A percentile compares a stretch with the other conserved stretches of the same genome.
phyloP scores from a whole-genome alignment of 2,329 filamentous ascomycete genomes.

The Colletotrichum liaoningense region DNA sequence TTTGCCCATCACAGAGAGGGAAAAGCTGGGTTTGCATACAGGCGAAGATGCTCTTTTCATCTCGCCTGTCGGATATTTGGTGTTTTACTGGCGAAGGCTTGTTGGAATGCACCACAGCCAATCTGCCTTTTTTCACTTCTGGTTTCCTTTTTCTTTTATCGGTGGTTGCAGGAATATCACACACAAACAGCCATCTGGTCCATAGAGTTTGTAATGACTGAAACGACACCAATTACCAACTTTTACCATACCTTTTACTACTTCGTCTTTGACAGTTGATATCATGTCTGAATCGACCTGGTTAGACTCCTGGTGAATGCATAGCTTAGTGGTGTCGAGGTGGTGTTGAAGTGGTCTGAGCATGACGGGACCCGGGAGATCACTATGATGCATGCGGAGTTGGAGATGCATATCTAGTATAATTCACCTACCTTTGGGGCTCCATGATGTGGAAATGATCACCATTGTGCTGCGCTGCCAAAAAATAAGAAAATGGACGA shows the following conservation, averaged over 20 bases:
- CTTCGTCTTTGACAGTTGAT: no score
- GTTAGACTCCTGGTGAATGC: neutral
- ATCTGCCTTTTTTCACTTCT: neutral
- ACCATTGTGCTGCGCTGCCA: neutral
- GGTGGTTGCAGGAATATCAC: slow-evolving; percentile 29
- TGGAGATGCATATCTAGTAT: neutral
- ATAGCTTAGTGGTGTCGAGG: neutral
- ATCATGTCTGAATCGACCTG: neutral
- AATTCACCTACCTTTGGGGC: neutral
- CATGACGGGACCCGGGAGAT: slow-evolving; percentile 4
- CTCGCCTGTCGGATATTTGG: slow-evolving; percentile 23
- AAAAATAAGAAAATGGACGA: neutral
- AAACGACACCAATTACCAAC: slow-evolving; percentile 25
- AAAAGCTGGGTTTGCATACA: slow-evolving; percentile 16
- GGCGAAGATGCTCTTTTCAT: slow-evolving; percentile 1
- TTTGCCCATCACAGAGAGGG: neutral
- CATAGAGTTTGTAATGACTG: slow-evolving; percentile 27
- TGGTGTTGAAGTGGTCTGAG: neutral
- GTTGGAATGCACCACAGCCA: neutral
- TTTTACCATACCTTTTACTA: neutral
- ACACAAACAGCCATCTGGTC: neutral
- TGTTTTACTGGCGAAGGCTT: slow-evolving; percentile 6
- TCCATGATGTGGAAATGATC: neutral
- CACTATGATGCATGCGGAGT: slow-evolving; percentile 18
- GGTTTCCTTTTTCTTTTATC: neutral